A percentile compares a stretch with the other conserved stretches of the same genome.
Conservation (phyloP, 2,329 filamentous ascomycete species). For the Graphilbum fragrans region DNA sequence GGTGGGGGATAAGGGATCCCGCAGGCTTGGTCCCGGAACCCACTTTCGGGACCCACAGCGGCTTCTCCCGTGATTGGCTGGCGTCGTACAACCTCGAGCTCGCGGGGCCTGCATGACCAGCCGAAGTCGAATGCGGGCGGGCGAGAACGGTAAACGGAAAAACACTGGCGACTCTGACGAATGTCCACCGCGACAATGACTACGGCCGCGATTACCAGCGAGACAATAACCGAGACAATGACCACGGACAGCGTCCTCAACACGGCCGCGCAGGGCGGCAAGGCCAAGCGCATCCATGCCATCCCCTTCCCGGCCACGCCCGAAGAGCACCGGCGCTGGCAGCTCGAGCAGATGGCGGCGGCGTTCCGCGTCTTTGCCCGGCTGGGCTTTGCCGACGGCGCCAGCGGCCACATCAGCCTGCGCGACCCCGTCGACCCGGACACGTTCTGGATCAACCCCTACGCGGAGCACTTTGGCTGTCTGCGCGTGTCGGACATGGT, state of each 20-base stretch:
- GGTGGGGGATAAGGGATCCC: not conserved
- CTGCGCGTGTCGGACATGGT: conserved; percentile 50
- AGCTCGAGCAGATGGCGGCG: conserved; percentile 28
- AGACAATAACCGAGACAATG: not conserved
- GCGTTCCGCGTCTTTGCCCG: conserved; percentile 36
- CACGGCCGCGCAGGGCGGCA: conserved; percentile 11
- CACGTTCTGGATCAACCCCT: conserved; percentile 37
- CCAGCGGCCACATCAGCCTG: conserved; percentile 33
- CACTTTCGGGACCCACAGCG: conserved; percentile 24
- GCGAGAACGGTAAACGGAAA: not conserved
- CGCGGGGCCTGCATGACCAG: too few species aligned
- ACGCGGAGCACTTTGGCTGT: conserved; percentile 53
- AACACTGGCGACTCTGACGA: not conserved
- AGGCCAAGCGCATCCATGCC: not conserved
- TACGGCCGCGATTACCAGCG: not conserved
- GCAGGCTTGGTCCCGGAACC: conserved; percentile 18
- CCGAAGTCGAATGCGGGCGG: not conserved
- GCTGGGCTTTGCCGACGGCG: conserved; percentile 31
- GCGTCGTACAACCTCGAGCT: too few species aligned
- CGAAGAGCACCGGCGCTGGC: conserved; percentile 17
- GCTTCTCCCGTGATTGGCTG: not conserved
- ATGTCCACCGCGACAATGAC: not conserved
- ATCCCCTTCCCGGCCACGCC: not conserved
- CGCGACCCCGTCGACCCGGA: conserved; percentile 21
- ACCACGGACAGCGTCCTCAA: not conserved